phyloP scores from a whole-genome alignment of 2,329 filamentous ascomycete species.

The Fusarium proliferatum region DNA sequence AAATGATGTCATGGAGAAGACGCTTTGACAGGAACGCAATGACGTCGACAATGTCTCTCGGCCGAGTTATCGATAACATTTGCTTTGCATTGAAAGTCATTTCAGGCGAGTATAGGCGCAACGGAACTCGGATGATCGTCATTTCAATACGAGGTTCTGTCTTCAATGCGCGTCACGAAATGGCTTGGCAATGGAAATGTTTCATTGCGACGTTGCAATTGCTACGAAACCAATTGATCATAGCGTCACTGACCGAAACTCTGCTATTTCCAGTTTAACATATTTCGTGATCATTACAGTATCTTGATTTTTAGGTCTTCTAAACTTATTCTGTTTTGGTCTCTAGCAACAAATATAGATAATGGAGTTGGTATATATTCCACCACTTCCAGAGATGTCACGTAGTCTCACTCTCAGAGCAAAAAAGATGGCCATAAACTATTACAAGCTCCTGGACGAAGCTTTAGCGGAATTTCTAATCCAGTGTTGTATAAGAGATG shows the following conservation, averaged over 20 bases:
- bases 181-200: not conserved
- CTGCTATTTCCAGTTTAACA: not conserved
- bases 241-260: not conserved
- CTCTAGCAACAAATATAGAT: rapidly evolving
- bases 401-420: rapidly evolving
- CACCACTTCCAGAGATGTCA: rapidly evolving
- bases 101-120: not conserved
- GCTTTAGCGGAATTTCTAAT: not conserved
- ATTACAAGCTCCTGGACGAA: no score
- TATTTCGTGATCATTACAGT: rapidly evolving
- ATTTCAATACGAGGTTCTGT: not conserved
- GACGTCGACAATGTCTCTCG: not conserved
- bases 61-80: not conserved
- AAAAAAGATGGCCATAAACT: no score
- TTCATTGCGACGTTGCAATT: not conserved
- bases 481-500: not conserved
- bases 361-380: rapidly evolving
- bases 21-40: not conserved
- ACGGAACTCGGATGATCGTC: not conserved
- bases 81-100: not conserved
- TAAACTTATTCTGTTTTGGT: rapidly evolving
- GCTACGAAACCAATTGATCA: not conserved
- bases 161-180: not conserved
- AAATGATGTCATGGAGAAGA: not conserved
- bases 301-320: rapidly evolving